phyloP scores from a whole-genome alignment of 2,329 filamentous ascomycete species.

The Fusarium chuoi region DNA sequence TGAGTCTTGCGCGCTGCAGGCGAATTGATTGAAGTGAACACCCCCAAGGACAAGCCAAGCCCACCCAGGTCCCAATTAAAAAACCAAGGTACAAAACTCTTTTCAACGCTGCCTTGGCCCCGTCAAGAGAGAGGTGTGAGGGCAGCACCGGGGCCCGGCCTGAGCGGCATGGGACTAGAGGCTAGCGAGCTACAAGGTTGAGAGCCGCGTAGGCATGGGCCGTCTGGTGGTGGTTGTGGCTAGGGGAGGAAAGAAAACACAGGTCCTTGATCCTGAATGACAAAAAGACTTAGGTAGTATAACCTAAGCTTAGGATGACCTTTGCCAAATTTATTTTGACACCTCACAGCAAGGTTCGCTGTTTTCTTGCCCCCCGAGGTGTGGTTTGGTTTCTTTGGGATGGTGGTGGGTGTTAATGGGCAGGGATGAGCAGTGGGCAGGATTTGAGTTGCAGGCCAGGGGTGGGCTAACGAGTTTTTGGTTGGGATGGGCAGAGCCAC shows the following conservation, averaged over 20 bases:
- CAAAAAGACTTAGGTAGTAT: no score
- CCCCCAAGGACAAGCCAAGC: neutral
- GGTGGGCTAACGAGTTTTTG: conserved; percentile 30
- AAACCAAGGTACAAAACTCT: conserved; percentile 28
- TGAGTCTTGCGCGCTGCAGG: conserved; percentile 27
- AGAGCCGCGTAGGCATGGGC: conserved; percentile 46
- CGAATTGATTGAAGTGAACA: neutral
- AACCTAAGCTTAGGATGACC: no score
- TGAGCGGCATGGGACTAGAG: conserved; percentile 42
- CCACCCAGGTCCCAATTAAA: conserved; percentile 19
- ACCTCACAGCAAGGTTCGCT: no score
- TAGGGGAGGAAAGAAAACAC: no score
- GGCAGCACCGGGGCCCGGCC: conserved; percentile 40
- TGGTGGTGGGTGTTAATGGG: conserved; percentile 36
- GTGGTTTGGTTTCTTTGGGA: conserved; percentile 8
- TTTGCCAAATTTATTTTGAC: no score
- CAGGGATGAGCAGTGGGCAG: conserved; percentile 33
- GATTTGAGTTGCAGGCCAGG: conserved; percentile 34
- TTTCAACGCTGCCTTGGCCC: conserved; percentile 22
- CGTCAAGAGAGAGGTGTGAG: conserved; percentile 22
- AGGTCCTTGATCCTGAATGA: no score
- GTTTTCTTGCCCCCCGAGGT: no score
- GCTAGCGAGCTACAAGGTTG: conserved; percentile 40
- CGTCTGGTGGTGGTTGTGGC: conserved; percentile 33
- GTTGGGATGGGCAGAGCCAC: conserved; percentile 2